phyloP scores from a whole-genome alignment of 176 grass and related monocot species.

The Otatea glauca region DNA sequence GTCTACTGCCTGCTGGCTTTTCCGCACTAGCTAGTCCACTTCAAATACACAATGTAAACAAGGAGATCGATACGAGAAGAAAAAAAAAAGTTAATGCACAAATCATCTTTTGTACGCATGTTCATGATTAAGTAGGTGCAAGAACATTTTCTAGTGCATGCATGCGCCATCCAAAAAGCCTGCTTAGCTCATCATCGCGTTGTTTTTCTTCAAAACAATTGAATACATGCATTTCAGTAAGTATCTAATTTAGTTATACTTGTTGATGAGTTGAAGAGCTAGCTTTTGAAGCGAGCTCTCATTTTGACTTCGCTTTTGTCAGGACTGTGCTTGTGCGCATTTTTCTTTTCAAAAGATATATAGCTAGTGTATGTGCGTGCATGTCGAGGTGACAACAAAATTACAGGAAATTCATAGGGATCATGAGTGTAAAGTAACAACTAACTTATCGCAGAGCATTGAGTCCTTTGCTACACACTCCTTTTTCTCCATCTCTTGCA shows the following conservation, averaged over 20 bases:
- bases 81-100: not conserved
- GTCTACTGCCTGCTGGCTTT: conserved; percentile 28
- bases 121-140: conserved; percentile 30
- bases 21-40: conserved; percentile 18
- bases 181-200: conserved; percentile 36
- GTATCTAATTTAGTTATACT: not conserved
- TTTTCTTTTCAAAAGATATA: conserved; percentile 57
- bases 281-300: conserved; percentile 53
- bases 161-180: conserved; percentile 21
- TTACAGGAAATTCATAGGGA: conserved; percentile 64
- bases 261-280: conserved; percentile 14
- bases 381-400: conserved; percentile 49
- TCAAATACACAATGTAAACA: conserved; percentile 19
- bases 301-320: conserved; percentile 61
- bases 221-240: conserved; percentile 43
- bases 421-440: conserved; percentile 59
- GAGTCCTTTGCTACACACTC: not conserved
- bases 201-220: conserved; percentile 19
- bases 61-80: not conserved
- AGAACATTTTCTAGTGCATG: conserved; percentile 18
- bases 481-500: conserved; percentile 28
- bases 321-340: conserved; percentile 39
- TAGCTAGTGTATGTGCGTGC: conserved; percentile 34
- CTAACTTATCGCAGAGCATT: conserved; percentile 43
- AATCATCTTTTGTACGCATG: conserved; percentile 12